Evolutionary conservation across 352 stramenopile species (phyloP), one percentile per base, ranked within the genome.

Genomic region (Phytophthora vignae): DNA sequence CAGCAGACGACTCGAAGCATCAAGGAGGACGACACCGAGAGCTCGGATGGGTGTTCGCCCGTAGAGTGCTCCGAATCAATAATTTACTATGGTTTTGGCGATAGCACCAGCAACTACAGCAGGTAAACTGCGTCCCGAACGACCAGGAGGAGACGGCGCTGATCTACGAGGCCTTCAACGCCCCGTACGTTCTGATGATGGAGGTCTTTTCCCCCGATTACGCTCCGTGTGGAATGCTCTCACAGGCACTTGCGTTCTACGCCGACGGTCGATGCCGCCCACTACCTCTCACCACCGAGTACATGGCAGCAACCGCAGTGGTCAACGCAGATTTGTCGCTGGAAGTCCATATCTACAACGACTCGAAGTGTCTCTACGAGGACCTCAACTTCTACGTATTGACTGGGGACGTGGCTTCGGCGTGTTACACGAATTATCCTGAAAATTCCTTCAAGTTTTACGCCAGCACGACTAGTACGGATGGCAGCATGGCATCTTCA

Each of bases 401-500:
- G 2, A 60, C 31, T 29, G 27, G 44, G 19, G 44, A 49, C 19
- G 31, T 48, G 27, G 44, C 31, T 9, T 44, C 27, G 17, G 29
- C 27, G 6, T 60, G 54, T 40, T 15, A 42, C 12, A 42, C 33
- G 33, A 10, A 42, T 11, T 60, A 60, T 27, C 15, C 19, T 2
- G 54, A 19, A 27, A 25, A 60, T 33, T 25, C 22, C 22, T 60
- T 60, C 54, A 60, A 60, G 33, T 60, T 60, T 40, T 60, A 60
- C 27, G 54, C 54, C 5, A 60, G 44, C 7, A 33, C 5, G 33
- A 15, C 33, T 15, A 11, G 33, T 14, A 15, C 33, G 33, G 33
- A 4, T 4, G 11, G 33, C 33, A 15, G 33, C 4, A 42, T 15
- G 11, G 33, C 33, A 14, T 42, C 33, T 40, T 10, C 33, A 40